These are phyloP conservation scores for Fusarium sp. DNA, from an alignment of 2,329 filamentous ascomycete genomes.

Conservation along the genomic window DNA sequence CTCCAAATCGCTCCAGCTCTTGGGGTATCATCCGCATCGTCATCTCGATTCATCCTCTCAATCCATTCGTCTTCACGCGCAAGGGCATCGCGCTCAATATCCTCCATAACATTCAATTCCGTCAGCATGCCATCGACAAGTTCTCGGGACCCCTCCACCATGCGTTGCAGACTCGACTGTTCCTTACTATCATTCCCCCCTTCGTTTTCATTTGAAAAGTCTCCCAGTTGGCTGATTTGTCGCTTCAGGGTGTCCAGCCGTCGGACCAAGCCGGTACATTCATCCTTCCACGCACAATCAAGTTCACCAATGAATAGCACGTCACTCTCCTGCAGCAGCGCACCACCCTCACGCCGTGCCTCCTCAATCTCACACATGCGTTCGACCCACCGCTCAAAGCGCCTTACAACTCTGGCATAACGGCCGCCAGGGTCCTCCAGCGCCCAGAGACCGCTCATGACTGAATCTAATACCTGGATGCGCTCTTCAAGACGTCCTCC, in stretches of 20 bases:
- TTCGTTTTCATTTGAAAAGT: conserved; percentile 19
- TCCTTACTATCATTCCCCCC: conserved; percentile 20
- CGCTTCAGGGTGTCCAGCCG: conserved; percentile 66
- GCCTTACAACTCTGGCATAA: conserved; percentile 64
- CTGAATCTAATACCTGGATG: conserved; percentile 67
- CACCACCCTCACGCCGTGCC: conserved; percentile 54
- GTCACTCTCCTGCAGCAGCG: conserved; percentile 50
- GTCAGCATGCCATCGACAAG: conserved; percentile 69
- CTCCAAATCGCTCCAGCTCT: conserved; percentile 63
- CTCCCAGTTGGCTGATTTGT: conserved; percentile 60
- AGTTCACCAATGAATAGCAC: conserved; percentile 65
- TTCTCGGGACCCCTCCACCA: conserved; percentile 59
- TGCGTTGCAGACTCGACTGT: conserved; percentile 56
- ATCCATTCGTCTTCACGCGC: conserved; percentile 70
- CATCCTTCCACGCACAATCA: conserved; percentile 68
- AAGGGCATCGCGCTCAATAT: conserved; percentile 68
- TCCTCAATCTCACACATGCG: conserved; percentile 59
- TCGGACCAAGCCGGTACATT: conserved; percentile 63
- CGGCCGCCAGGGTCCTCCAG: conserved; percentile 66
- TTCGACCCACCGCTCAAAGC: conserved; percentile 70
- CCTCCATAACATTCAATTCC: conserved; percentile 71
- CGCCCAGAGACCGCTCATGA: conserved; percentile 67
- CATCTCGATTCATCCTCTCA: conserved; percentile 60
- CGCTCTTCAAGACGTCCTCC: conserved; percentile 62
- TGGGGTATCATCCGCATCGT: conserved; percentile 51